Evolutionary conservation across 257 asterid genomes (phyloP), one percentile per base, ranked within the genome.

Genomic region (Jaltomata sinuosa): DNA sequence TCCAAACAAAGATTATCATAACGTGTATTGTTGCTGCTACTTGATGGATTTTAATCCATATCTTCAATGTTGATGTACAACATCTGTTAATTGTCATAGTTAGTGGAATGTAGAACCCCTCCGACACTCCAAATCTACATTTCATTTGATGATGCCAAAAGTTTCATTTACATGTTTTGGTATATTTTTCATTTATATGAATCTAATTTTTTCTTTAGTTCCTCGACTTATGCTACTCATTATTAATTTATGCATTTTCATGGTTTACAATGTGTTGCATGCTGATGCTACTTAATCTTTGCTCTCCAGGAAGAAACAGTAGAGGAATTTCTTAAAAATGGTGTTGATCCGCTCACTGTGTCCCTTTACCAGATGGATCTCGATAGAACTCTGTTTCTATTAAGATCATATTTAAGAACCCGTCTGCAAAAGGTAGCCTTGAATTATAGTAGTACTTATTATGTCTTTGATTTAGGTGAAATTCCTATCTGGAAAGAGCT

Each of bases 331-430:
- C 88, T 84, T 79, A 87, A 84, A 31, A 91, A 65, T 83, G 98
- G 92, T 25, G 90, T 86, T 52, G 99, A 96, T 84, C 98, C 97
- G 2, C 92, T 96, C 64, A 93, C 94, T 0, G 90, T 92, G 42
- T 96, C 98, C 45, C 99, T 96, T 81, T 93, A 94, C 90, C 96
- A 94, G 90, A 93, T 94, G 98, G 99, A 96, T 90, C 85, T 94
- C 90, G 98, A 96, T 79, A 91, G 98, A 82, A 94, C 95, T 55
- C 85, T 91, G 90, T 94, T 90, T 84, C 90, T 94, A 38, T 89
- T 96, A 87, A 91, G 98, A 88, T 96, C 98, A 45, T 94, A 96
- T 90, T 87, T 96, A 29, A 94, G 98, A 55, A 91, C 96, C 87
- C 98, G 98, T 83, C 95, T 96, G 62, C 96, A 89, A 87, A 94